Evolutionary conservation across 345 rosid genomes (phyloP).

Genomic region (Corchorus capsularis): DNA sequence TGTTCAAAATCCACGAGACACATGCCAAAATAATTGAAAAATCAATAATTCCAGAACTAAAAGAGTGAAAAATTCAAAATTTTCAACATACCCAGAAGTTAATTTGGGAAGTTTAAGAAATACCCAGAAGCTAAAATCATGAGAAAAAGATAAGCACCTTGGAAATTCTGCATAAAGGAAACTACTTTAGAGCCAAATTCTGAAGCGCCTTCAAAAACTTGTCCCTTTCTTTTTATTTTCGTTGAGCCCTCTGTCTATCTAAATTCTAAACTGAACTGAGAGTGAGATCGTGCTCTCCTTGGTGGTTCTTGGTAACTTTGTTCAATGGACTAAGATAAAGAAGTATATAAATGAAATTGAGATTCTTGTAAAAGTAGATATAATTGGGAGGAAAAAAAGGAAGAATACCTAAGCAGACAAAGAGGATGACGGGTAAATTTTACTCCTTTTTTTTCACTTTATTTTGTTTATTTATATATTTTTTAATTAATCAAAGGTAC

Average conservation of each 20-base stretch:
- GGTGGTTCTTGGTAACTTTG: neutral
- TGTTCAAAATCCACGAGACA: neutral
- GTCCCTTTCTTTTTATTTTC: neutral
- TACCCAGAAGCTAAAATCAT: slow-evolving; percentile 14
- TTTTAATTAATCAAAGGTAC: too few species aligned
- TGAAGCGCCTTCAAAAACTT: neutral
- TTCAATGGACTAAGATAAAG: neutral
- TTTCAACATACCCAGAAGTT: slow-evolving; percentile 8
- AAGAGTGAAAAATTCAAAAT: slow-evolving; percentile 5
- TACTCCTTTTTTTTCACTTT: neutral
- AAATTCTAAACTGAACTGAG: neutral
- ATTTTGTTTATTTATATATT: neutral
- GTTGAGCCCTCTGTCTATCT: neutral
- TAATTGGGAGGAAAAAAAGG: neutral
- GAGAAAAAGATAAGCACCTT: slow-evolving; percentile 12
- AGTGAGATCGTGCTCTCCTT: slow-evolving; percentile 7
- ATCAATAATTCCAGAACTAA: slow-evolving; percentile 13
- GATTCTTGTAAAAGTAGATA: neutral
- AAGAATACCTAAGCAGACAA: neutral
- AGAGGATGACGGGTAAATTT: neutral
- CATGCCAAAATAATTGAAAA: neutral
- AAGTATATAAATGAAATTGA: neutral
- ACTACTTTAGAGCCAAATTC: neutral
- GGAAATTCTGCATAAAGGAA: slow-evolving; percentile 8
- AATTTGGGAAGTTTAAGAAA: slow-evolving; percentile 4